Percentiles rank a stretch among this genome's conserved stretches.
Conservation (phyloP, 2,329 filamentous ascomycete species). For the Colletotrichum nymphaeae region DNA sequence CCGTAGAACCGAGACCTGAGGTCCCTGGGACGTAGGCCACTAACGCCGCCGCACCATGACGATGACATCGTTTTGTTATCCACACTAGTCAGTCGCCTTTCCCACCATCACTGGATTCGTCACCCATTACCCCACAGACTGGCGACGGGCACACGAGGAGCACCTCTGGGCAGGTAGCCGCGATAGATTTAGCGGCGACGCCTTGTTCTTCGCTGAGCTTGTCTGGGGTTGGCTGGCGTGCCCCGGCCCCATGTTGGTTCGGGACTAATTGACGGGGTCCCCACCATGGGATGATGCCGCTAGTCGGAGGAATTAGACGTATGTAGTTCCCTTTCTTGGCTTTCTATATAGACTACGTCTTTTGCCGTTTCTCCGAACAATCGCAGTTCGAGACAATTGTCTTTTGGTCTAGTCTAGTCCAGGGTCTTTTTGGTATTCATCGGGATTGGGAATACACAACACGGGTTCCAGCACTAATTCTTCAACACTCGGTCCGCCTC, state of each 20-base stretch:
- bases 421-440: conserved; percentile 3
- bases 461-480: neutral
- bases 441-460: neutral
- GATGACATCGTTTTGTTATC: conserved; percentile 26
- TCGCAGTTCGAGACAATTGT: neutral
- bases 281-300: neutral
- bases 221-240: neutral
- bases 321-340: neutral
- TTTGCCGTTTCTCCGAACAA: neutral
- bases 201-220: neutral
- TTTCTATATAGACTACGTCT: conserved; percentile 24
- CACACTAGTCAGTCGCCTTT: conserved; percentile 1
- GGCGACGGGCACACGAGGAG: no score
- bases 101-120: neutral
- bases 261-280: neutral
- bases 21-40: no score
- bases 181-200: conserved; percentile 27
- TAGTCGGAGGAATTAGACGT: neutral
- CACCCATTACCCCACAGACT: neutral
- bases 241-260: neutral
- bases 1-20: neutral
- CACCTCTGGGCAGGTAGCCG: neutral
- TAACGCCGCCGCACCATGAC: conserved; percentile 19
- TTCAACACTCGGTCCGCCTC: neutral
- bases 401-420: neutral